Base-by-base conservation (phyloP, 108 stramenopile genomes). In the Discostella pseudostelligera region DNA sequence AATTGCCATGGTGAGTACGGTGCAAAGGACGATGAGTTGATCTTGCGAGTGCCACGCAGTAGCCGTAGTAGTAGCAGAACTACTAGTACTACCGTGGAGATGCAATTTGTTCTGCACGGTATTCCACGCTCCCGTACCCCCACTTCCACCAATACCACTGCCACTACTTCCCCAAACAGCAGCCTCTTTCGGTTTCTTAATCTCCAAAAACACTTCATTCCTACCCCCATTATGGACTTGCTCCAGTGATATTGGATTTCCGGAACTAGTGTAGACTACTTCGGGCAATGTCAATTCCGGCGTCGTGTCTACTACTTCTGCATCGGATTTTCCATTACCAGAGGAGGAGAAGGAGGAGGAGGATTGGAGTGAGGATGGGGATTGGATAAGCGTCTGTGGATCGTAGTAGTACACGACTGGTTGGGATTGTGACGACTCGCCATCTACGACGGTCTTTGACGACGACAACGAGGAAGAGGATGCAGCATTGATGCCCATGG, bases 1-100 rank as follows among this genome's bases (percentile, higher is more conserved):
- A 29, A 92, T 47, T 24, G 90, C 90, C 90, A 92, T 92, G 62
- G 88, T 81, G n/a, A 85, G 87, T 0, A 89, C 87, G 7, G 90
- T 92, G 21, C 71, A 53, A 14, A 92, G 80, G 26, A 92, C 85
- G 49, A 92, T 87, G 22, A 81, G 70, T 55, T 90, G 86, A 74
- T 90, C 81, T 46, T 78, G 76, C 14, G 74, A 59, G 66, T 76
- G 65, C 0, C 25, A 13, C 24, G 46, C 26, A 6, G 26, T n/a
- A 17, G 21, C 12, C 8, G 20, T 28, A 0, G 46, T 35, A 0
- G 22, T 7, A 8, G 37, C 17, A 4, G 39, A 20, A n/a, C n/a
- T 21, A 37, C 22, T 24, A 11, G 20, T 53, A 28, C 1, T 40
- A 26, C 0, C 24, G 28, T 16, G 2, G n/a, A 22, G 10, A 9